phyloP scores from a whole-genome alignment of 2,329 filamentous ascomycete species.

The Fusarium hostae region DNA sequence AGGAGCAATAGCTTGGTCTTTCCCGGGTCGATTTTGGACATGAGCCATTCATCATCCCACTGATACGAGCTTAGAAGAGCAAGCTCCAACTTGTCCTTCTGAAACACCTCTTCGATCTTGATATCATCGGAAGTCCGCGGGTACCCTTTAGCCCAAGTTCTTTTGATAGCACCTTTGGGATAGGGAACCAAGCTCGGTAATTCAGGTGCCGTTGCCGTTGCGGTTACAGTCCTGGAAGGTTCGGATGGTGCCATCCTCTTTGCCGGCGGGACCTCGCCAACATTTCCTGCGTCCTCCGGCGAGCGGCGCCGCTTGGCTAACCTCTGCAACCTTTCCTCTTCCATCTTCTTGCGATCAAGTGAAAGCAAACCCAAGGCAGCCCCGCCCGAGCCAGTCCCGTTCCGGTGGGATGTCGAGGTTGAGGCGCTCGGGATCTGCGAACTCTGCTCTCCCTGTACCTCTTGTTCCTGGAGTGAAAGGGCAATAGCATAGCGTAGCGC shows the following conservation, averaged over 20 bases:
- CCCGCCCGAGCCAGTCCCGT: slow-evolving; percentile 32
- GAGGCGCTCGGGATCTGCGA: slow-evolving; percentile 30
- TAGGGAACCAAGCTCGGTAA: slow-evolving; percentile 52
- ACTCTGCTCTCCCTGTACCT: slow-evolving; percentile 29
- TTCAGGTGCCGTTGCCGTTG: neutral
- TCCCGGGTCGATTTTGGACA: slow-evolving; percentile 73
- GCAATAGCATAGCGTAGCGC: slow-evolving; percentile 70
- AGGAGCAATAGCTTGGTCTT: slow-evolving; percentile 72
- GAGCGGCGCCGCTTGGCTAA: slow-evolving; percentile 63
- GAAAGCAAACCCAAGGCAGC: slow-evolving; percentile 56
- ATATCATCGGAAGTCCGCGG: slow-evolving; percentile 76
- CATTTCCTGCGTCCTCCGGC: slow-evolving; percentile 43
- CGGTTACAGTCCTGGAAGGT: slow-evolving; percentile 13
- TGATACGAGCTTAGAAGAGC: slow-evolving; percentile 89
- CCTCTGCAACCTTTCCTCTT: slow-evolving; percentile 81
- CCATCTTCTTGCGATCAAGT: slow-evolving; percentile 84
- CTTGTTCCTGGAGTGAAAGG: slow-evolving; percentile 60
- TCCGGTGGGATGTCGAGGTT: slow-evolving; percentile 27
- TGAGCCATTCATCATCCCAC: slow-evolving; percentile 84
- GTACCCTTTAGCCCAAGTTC: slow-evolving; percentile 78
- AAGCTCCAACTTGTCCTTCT: slow-evolving; percentile 75
- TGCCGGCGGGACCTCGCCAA: slow-evolving; percentile 45
- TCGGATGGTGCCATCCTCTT: slow-evolving; percentile 37
- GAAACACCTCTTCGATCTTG: slow-evolving; percentile 86
- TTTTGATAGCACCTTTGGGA: slow-evolving; percentile 76